A percentile compares a stretch with the other conserved stretches of the same genome.
Evolutionary conservation across 2,329 filamentous ascomycete species (phyloP).

Genomic region (Claviceps maximensis): DNA sequence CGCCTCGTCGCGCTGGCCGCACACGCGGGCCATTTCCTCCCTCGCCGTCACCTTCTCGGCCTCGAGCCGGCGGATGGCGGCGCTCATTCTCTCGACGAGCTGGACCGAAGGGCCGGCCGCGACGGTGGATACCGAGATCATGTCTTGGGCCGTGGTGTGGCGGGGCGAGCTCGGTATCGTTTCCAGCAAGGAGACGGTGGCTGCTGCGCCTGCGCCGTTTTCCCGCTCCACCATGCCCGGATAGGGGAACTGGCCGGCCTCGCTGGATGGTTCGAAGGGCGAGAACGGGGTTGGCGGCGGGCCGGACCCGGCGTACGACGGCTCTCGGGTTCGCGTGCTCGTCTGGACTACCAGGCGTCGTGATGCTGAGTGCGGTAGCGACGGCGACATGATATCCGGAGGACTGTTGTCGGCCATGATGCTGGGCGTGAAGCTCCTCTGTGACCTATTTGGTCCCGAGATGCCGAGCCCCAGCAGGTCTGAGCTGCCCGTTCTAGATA

Average conservation of each 20-base stretch:
- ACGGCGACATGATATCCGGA: slow-evolving; percentile 25
- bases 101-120: slow-evolving; percentile 88
- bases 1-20: slow-evolving; percentile 80
- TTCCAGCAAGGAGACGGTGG: slow-evolving; percentile 19
- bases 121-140: slow-evolving; percentile 78
- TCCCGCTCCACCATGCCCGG: slow-evolving; percentile 29
- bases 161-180: slow-evolving; percentile 43
- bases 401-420: slow-evolving; percentile 30
- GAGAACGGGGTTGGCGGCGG: slow-evolving; percentile 29
- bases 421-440: slow-evolving; percentile 28
- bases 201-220: slow-evolving; percentile 23
- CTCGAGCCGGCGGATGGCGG: slow-evolving; percentile 79
- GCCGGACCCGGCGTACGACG: slow-evolving; percentile 25
- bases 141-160: slow-evolving; percentile 63
- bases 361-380: slow-evolving; percentile 1
- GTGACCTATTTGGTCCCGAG: slow-evolving; percentile 22
- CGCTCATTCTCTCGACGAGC: slow-evolving; percentile 90
- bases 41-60: slow-evolving; percentile 79
- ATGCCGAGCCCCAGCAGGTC: slow-evolving; percentile 33
- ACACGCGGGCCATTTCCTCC: slow-evolving; percentile 72
- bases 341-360: slow-evolving; percentile 40
- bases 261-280: slow-evolving; percentile 28
- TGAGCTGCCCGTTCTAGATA: slow-evolving; percentile 39
- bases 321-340: slow-evolving; percentile 26
- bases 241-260: slow-evolving; percentile 22